These are phyloP conservation scores for Kwoniella europaea DNA, from an alignment of 768 basidiomycete species.

Conservation along the genomic window DNA sequence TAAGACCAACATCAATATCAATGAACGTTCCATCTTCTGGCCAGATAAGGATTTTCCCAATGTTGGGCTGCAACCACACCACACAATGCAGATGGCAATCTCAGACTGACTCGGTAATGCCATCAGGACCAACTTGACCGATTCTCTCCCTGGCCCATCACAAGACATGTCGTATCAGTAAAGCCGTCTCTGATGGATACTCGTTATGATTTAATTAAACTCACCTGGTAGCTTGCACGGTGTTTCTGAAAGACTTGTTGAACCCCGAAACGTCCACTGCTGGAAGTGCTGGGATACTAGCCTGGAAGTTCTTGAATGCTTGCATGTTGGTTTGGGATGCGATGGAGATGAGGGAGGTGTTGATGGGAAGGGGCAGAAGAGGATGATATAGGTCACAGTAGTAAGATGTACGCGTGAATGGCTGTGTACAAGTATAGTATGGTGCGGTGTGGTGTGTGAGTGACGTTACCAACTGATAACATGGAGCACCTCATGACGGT, in stretches of 20 bases:
- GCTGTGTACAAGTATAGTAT: no score
- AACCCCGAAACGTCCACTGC: slow-evolving; percentile 54
- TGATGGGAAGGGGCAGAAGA: neutral
- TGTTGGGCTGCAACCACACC: neutral
- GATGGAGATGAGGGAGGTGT: neutral
- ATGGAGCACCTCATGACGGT: neutral
- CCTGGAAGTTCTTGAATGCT: slow-evolving; percentile 51
- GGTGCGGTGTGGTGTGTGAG: neutral
- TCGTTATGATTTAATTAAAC: slow-evolving; percentile 5
- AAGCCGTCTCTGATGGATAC: neutral
- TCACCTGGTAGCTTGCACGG: slow-evolving; percentile 55
- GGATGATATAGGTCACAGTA: neutral
- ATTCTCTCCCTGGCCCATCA: slow-evolving; percentile 67
- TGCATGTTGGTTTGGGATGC: slow-evolving; percentile 32
- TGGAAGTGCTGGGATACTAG: slow-evolving; percentile 31
- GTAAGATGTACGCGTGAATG: neutral
- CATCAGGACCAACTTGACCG: slow-evolving; percentile 85
- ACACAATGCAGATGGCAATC: neutral
- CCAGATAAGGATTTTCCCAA: no score
- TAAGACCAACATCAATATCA: no score
- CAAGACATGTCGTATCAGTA: neutral
- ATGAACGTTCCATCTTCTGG: no score
- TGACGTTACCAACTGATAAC: neutral
- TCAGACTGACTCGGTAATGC: slow-evolving; percentile 86
- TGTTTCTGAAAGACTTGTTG: slow-evolving; percentile 53